Evolutionary conservation across 1,139 yeast genomes (phyloP), one percentile per base, ranked within the genome.

Genomic region (Yamadazyma pseudoaaseri): DNA sequence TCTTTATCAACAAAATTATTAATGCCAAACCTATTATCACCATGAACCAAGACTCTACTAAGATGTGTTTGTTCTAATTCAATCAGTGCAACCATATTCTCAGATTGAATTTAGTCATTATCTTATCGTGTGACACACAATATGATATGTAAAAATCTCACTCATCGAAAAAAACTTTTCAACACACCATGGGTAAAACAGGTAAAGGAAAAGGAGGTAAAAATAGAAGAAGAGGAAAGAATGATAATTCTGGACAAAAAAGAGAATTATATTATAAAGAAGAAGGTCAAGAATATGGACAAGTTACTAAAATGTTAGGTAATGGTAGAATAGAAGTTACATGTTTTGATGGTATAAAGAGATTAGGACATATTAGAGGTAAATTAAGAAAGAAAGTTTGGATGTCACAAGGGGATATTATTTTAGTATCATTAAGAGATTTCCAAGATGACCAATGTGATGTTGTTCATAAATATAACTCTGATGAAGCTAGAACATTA

Each of bases 161-260:
- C 25, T 22, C 25, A 22, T 22, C 27, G 27, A n/a, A 25, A 26
- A 27, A 27, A 18, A 20, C 15, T 27, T 27, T 27, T 26, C 29
- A 15, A 6, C 12, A 26, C 11, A 31, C 47, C 37, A 70, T 70
- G 76, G 76, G 75, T 52, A 70, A 70, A 58, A 53, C 76, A 36
- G 74, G 75, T 47, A 70, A 70, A 66, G 76, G 76, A 38, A 70
- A 70, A 64, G 82, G 82, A 48, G 82, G 82, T 49, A 81, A 85
- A 74, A 90, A 89, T 65, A 86, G 97, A 75, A 86, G 97, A 80
- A 86, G 97, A 80, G 98, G 98, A 65, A 92, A 92, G 95, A 90
- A 89, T 65, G 96, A 83, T 61, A 81, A 81, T 63, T 85, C 79
- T 43, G 83, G 86, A 43, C 90, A 87, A 67, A 92, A 94, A 77